phyloP scores from a whole-genome alignment of 768 basidiomycete genomes.

The Arthromyces matolae region DNA sequence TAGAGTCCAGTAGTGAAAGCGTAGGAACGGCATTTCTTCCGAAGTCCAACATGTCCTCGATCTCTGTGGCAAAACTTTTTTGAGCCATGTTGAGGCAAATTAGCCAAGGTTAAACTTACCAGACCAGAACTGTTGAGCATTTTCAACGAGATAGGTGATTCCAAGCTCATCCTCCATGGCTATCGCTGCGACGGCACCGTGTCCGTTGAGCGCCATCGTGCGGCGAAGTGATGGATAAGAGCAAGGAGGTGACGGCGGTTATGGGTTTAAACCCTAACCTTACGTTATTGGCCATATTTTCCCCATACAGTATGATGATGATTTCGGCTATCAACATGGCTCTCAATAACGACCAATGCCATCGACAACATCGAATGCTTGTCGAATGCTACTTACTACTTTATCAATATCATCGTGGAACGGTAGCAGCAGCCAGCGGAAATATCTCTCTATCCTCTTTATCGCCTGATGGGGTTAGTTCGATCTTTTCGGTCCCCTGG shows the following conservation, averaged over 20 bases:
- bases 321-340: too few relatives aligned
- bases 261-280: constrained; percentile 9
- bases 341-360: too few relatives aligned
- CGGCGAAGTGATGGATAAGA: not conserved
- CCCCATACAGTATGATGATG: too few relatives aligned
- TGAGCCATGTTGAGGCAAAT: not conserved
- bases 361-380: too few relatives aligned
- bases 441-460: too few relatives aligned
- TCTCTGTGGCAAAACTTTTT: constrained; percentile 50
- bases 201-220: constrained; percentile 24
- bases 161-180: constrained; percentile 66
- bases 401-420: too few relatives aligned
- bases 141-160: constrained; percentile 79
- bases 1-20: constrained; percentile 72
- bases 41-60: constrained; percentile 77
- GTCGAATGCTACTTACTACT: too few relatives aligned
- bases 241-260: not conserved
- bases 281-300: too few relatives aligned
- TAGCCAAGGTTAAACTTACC: constrained; percentile 51
- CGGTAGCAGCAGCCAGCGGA: too few relatives aligned
- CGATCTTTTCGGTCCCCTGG: too few relatives aligned
- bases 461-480: too few relatives aligned
- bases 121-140: constrained; percentile 87
- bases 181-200: constrained; percentile 27
- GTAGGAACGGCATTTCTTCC: constrained; percentile 61